Conservation (phyloP, 805 yeast species). For the Lipomyces starkeyi region DNA sequence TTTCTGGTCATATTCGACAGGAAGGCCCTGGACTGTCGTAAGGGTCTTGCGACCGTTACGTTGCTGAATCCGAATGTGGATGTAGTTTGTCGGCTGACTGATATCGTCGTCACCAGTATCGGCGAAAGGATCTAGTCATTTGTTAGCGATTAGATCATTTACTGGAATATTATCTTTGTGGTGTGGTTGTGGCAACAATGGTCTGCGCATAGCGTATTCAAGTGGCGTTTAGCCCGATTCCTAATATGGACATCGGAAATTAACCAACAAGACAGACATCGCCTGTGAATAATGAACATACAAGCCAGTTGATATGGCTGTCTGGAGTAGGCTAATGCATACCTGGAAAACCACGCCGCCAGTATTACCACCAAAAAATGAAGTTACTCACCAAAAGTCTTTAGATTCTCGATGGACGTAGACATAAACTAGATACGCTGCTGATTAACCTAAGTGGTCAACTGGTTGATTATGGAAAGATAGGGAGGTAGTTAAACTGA, state of each 20-base stretch:
- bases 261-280: not conserved
- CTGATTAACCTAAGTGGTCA: not conserved
- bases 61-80: constrained; percentile 96
- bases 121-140: constrained; percentile 85
- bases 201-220: not conserved
- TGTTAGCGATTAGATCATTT: constrained; percentile 2
- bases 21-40: constrained; percentile 98
- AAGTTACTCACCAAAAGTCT: constrained; percentile 49
- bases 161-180: not conserved
- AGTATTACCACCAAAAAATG: not conserved
- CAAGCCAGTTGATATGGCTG: not conserved
- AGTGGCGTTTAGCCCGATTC: not conserved
- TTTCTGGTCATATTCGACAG: constrained; percentile 92
- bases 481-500: not conserved
- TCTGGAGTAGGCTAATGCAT: not conserved
- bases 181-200: not conserved
- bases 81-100: constrained; percentile 89
- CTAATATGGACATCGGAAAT: not conserved
- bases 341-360: not conserved
- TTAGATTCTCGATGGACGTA: constrained; percentile 80
- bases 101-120: constrained; percentile 99
- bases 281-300: not conserved
- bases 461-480: not conserved
- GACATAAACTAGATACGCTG: constrained; percentile 49
- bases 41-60: constrained; percentile 99